Conservation (phyloP, 1,139 yeast genomes). For the Suhomyces terraborum region DNA sequence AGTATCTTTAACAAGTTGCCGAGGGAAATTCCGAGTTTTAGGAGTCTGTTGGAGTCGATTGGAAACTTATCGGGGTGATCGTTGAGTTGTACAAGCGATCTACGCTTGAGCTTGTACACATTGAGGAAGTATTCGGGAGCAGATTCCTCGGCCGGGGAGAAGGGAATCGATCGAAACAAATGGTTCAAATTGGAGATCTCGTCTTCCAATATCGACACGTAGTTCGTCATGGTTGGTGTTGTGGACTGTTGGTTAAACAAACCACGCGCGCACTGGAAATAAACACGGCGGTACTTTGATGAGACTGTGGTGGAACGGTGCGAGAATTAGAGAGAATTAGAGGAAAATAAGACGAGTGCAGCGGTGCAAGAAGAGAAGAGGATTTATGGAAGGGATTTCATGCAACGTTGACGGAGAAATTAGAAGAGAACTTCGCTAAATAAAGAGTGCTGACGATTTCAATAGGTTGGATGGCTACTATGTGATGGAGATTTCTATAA, state of each 20-base stretch:
- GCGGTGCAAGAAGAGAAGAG: not conserved
- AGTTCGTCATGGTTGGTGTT: conserved; percentile 14
- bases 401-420: not conserved
- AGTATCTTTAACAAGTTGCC: conserved; percentile 45
- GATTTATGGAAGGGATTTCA: too few species aligned
- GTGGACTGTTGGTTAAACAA: not conserved
- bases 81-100: conserved; percentile 26
- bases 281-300: not conserved
- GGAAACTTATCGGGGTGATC: conserved; percentile 30
- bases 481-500: too few species aligned
- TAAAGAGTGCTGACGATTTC: not conserved
- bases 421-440: not conserved
- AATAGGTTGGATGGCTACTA: not conserved
- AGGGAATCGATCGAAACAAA: conserved; percentile 40
- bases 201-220: conserved; percentile 20
- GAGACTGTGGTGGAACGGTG: not conserved
- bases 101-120: conserved; percentile 36
- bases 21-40: conserved; percentile 47
- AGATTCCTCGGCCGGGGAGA: conserved; percentile 20
- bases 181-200: conserved; percentile 35
- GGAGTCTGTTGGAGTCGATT: conserved; percentile 40
- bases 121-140: conserved; percentile 29
- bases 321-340: not conserved
- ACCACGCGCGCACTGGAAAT: conserved; percentile 1
- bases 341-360: not conserved